phyloP scores from a whole-genome alignment of 805 yeast genomes.

The Hanseniaspora clermontiae region DNA sequence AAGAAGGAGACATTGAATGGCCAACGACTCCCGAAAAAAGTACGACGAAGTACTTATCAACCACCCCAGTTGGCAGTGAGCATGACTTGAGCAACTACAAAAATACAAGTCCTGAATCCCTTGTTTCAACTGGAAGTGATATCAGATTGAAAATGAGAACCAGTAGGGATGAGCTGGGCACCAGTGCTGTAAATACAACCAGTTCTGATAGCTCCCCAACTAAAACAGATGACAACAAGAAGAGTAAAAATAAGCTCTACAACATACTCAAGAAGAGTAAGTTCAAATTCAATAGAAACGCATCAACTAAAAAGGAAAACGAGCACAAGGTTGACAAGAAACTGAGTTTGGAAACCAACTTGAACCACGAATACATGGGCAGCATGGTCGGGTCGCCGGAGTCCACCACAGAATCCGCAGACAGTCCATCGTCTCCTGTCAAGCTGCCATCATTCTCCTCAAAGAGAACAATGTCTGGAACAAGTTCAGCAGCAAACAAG shows the following conservation, averaged over 20 bases:
- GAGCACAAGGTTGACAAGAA: neutral
- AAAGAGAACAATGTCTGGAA: constrained; percentile 7
- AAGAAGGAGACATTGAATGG: neutral
- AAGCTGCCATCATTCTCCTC: constrained; percentile 2
- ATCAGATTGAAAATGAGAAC: neutral
- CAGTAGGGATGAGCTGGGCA: neutral
- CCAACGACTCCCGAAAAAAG: neutral
- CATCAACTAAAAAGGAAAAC: neutral
- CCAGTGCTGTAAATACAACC: neutral
- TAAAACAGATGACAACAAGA: neutral
- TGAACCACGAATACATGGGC: neutral
- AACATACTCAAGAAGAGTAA: constrained; percentile 2
- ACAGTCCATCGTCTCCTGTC: constrained; percentile 10
- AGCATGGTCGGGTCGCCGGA: neutral
- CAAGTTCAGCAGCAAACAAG: neutral
- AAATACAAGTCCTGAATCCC: neutral
- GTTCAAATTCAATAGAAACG: constrained; percentile 4
- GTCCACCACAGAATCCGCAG: neutral
- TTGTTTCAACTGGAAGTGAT: neutral
- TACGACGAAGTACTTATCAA: neutral
- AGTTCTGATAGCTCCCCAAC: neutral
- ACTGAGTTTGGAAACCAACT: neutral
- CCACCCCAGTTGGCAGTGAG: neutral
- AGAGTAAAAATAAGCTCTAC: constrained; percentile 3
- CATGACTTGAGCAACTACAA: neutral